Conservation (phyloP, 805 yeast species). For the Jamesozyma piceae region DNA sequence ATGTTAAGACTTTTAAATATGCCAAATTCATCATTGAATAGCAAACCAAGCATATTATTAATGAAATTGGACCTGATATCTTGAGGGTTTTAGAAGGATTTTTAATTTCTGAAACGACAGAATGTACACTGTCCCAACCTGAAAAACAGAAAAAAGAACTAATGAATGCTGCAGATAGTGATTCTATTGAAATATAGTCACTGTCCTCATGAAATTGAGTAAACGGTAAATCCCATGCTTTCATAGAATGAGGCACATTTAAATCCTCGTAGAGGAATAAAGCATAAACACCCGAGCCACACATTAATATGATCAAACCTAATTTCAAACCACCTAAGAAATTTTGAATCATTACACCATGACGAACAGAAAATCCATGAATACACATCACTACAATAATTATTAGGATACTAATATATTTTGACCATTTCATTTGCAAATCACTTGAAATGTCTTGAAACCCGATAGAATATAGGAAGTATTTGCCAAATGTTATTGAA, state of each 20-base stretch:
- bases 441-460: constrained; percentile 31
- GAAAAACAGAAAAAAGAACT: constrained; percentile 51
- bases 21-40: constrained; percentile 47
- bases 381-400: constrained; percentile 33
- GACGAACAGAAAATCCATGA: constrained; percentile 51
- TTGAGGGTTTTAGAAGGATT: constrained; percentile 49
- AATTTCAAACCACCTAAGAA: constrained; percentile 54
- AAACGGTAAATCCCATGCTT: constrained; percentile 9
- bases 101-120: constrained; percentile 51
- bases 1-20: constrained; percentile 45
- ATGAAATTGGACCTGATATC: constrained; percentile 52
- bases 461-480: constrained; percentile 38
- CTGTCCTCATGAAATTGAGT: constrained; percentile 24
- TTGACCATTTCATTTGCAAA: constrained; percentile 33
- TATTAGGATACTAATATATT: constrained; percentile 35
- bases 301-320: constrained; percentile 43
- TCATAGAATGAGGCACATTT: background rate
- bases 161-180: constrained; percentile 46
- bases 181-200: constrained; percentile 31
- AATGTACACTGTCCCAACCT: constrained; percentile 58
- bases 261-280: constrained; percentile 30
- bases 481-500: constrained; percentile 54
- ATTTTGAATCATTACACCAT: constrained; percentile 56
- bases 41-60: constrained; percentile 39
- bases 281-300: constrained; percentile 50